phyloP scores from a whole-genome alignment of 345 rosid species.

The Citrus hindsii region DNA sequence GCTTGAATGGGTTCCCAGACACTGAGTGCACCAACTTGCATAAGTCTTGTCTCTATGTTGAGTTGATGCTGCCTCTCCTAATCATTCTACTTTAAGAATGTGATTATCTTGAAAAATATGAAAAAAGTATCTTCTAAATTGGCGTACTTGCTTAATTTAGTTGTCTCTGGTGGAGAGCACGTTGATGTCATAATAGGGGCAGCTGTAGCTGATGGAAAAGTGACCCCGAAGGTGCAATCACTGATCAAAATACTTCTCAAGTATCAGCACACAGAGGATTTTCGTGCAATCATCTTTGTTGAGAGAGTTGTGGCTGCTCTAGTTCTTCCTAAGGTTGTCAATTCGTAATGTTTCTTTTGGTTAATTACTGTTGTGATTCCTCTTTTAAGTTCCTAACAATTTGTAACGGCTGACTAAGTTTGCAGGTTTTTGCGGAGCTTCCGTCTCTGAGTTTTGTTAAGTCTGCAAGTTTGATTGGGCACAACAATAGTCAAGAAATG shows the following conservation, averaged over 20 bases:
- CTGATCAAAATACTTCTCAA: conserved; percentile 76
- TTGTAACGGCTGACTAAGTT: conserved; percentile 11
- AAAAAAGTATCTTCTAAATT: conserved; percentile 6
- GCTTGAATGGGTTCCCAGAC: conserved; percentile 7
- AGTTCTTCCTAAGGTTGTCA: conserved; percentile 91
- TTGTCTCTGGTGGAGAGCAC: conserved; percentile 97
- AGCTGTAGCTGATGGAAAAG: conserved; percentile 99
- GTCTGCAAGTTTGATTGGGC: conserved; percentile 96
- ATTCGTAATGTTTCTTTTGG: not conserved
- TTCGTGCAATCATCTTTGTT: conserved; percentile 97
- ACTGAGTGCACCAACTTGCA: not conserved
- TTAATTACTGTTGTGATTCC: not conserved
- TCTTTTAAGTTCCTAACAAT: not conserved
- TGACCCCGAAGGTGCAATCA: conserved; percentile 96
- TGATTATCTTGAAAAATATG: not conserved
- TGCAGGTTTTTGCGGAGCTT: conserved; percentile 86
- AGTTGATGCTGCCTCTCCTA: not conserved
- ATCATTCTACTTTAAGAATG: not conserved
- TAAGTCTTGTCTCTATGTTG: not conserved
- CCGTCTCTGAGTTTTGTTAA: conserved; percentile 83
- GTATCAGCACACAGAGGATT: conserved; percentile 88
- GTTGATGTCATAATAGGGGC: conserved; percentile 93
- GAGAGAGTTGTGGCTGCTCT: conserved; percentile 97
- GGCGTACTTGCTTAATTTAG: conserved; percentile 34
- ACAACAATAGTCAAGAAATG: conserved; percentile 97